Evolutionary conservation across 2,329 filamentous ascomycete species (phyloP).

Genomic region (Colletotrichum abscissum): DNA sequence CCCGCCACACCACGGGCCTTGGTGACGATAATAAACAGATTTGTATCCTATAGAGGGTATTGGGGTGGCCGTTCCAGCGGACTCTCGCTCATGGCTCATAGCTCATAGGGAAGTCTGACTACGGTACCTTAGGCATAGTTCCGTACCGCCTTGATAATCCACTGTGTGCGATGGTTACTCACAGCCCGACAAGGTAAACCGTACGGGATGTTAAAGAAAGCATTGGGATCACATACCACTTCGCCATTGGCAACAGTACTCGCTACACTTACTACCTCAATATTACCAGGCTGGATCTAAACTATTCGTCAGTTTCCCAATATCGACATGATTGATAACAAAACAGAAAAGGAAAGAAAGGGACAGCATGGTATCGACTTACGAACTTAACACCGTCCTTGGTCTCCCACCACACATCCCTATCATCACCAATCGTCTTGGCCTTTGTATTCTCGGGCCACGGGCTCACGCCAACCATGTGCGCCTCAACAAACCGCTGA

Average conservation of each 20-base stretch:
- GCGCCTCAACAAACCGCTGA: conserved; percentile 84
- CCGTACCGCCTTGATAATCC: conserved; percentile 71
- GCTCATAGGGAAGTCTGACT: not conserved
- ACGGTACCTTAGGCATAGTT: conserved; percentile 49
- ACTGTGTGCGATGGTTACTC: conserved; percentile 51
- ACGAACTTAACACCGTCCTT: conserved; percentile 76
- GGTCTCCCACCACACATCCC: conserved; percentile 85
- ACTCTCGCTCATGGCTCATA: not conserved
- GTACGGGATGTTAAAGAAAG: not conserved
- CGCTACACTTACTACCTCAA: conserved; percentile 81
- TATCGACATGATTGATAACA: too few relatives aligned
- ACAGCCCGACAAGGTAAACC: not conserved
- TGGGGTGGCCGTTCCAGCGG: not conserved
- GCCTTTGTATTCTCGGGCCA: conserved; percentile 78
- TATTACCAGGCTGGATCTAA: conserved; percentile 80
- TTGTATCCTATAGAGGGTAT: too few relatives aligned
- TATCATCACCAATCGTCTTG: conserved; percentile 72
- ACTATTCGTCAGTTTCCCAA: not conserved
- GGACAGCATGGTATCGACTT: conserved; percentile 44
- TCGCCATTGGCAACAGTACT: conserved; percentile 88
- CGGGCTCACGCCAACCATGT: conserved; percentile 80
- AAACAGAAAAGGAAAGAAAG: too few relatives aligned
- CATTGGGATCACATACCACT: conserved; percentile 60
- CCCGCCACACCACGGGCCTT: too few relatives aligned
- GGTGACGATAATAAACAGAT: too few relatives aligned